A percentile compares a stretch with the other conserved stretches of the same genome.
Evolutionary conservation across 208 protist genomes (phyloP).

Genomic region (Porcisia deanei): DNA sequence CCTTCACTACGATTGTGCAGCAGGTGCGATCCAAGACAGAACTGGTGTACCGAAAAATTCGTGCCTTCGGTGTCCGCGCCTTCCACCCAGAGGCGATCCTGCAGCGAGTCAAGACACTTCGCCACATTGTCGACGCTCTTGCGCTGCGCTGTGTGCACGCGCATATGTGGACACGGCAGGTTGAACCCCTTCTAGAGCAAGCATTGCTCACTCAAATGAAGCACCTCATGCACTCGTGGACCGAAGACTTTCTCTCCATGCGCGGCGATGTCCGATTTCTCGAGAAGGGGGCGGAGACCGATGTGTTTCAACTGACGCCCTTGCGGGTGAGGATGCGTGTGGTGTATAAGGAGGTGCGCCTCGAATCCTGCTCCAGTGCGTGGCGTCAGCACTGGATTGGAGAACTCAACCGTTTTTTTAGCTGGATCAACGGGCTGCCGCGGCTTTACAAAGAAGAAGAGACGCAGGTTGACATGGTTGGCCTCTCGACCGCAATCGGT

Average conservation of each 20-base stretch:
- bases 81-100: slow-evolving; percentile 67
- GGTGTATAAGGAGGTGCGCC: slow-evolving; percentile 72
- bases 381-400: slow-evolving; percentile 84
- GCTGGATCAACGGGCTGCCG: slow-evolving; percentile 76
- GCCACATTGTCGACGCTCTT: slow-evolving; percentile 51
- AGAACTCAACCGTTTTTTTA: slow-evolving; percentile 73
- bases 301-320: slow-evolving; percentile 78
- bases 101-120: slow-evolving; percentile 60
- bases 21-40: slow-evolving; percentile 66
- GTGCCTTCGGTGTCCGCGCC: slow-evolving; percentile 37
- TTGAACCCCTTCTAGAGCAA: slow-evolving; percentile 73
- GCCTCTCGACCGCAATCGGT: slow-evolving; percentile 5
- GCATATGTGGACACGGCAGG: slow-evolving; percentile 65
- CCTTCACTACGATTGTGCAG: slow-evolving; percentile 56
- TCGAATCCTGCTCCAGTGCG: slow-evolving; percentile 53
- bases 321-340: slow-evolving; percentile 85
- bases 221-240: slow-evolving; percentile 76
- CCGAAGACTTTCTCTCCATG: slow-evolving; percentile 84
- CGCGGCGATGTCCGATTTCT: slow-evolving; percentile 67
- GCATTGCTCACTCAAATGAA: slow-evolving; percentile 70
- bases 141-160: slow-evolving; percentile 60
- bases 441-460: slow-evolving; percentile 62
- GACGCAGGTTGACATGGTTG: slow-evolving; percentile 22
- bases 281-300: slow-evolving; percentile 52
- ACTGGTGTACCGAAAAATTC: slow-evolving; percentile 53